Evolutionary conservation across 257 asterid genomes (phyloP), one percentile per base, ranked within the genome.

Genomic region (Nicotiana otophora): DNA sequence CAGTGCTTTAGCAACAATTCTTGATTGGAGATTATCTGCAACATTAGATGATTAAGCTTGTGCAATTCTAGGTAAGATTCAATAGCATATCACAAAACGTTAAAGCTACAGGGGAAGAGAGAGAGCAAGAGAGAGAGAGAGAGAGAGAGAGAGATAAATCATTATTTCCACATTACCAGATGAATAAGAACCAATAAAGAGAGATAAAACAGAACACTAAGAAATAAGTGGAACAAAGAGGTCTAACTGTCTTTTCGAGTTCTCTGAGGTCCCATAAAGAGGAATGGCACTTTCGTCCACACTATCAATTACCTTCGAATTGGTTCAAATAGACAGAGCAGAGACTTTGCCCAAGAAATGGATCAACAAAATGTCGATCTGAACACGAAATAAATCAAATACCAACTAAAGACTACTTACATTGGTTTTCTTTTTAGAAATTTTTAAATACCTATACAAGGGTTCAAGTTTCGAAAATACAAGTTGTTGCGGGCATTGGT

Each of bases 1-100:
- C 91, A 88, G 80, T 75, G 87, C 86, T 84, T 89, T 82, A 84
- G 83, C 82, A 94, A 82, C 76, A 93, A 87, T 85, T 87, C 95
- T 55, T 48, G 77, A 82, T 89, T 87, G 53, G 92, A 86, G 54
- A 91, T 82, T 89, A 87, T 77, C 99, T 96, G 95, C 89, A 86
- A 57, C 77, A 66, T 6, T 70, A 75, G 66, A 68, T 81, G 54
- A 36, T 28, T 63, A 76, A 75, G 57, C 19, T 15, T 80, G 80
- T 77, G 62, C 23, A 39, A 72, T 54, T 64, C 62, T 48, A 12
- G 62, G 61, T 14, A 74, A 46, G 79, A 14, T 70, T 6, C 33
- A 80, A 36, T 15, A 53, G 48, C 48, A 61, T 67, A 66, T 72
- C 36, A 72, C 46, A 75, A 51, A 7, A 48, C 16, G 5, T 12